Base-by-base conservation (phyloP, 2,329 filamentous ascomycete genomes). In the Coleophoma crateriformis region DNA sequence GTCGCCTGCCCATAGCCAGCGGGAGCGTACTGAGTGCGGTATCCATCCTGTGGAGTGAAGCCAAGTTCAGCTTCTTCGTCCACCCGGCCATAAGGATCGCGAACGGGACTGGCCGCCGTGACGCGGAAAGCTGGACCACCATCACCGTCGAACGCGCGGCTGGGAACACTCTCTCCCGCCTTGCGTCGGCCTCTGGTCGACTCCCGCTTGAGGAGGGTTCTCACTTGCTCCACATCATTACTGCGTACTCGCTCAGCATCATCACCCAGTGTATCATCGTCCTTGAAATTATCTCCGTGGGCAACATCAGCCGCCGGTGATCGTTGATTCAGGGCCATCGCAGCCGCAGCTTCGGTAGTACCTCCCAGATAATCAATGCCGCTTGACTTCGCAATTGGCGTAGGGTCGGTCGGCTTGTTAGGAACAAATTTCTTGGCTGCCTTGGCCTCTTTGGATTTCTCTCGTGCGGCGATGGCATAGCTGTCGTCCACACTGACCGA, bases 401-500 rank as follows among this genome's bases (percentile, higher is more conserved):
- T n/a, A 13, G 33, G 14, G 12, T 38, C 40, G 0, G 47, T 32
- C 14, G 53, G 33, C 19, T 55, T 46, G 0, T 55, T 51, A 2
- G 87, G 85, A 6, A 87, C 72, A 61, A 95, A 68, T 33, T 89
- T 83, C 48, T 72, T 74, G 4, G 75, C 80, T 53, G 88, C 83
- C 63, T 87, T 85, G 1, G 74, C 73, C 50, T 78, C 71, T 1
- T 73, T 73, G 33, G 79, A 77, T 47, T 78, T 75, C 3, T 82
- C 75, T 48, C 87, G 81, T 48, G 83, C 82, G 34, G 76, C 71
- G 27, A 75, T 69, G 6, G 90, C 90, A 57, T 82, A 79, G 0
- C 78, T 71, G 54, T 92, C 85, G 2, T 80, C 74, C 46, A 96
- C 84, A 7, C 84, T 67, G 17, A 96, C 91, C 15, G 85, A 86